phyloP scores from a whole-genome alignment of 1,139 yeast species.

The Kurtzmaniella quercitrusa region DNA sequence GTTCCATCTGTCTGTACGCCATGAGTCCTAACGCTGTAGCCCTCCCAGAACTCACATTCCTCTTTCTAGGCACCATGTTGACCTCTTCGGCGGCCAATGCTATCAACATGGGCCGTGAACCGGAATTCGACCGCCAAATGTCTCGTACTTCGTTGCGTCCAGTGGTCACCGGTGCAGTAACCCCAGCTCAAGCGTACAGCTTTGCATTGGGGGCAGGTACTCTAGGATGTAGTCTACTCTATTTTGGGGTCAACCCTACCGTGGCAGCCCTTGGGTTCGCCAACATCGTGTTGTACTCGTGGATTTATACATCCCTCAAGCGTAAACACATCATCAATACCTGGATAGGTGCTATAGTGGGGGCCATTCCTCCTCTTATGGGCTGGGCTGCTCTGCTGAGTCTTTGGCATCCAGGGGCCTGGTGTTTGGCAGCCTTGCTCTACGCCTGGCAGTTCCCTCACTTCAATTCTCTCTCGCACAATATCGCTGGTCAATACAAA shows the following conservation, averaged over 20 bases:
- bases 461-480: slow-evolving; percentile 87
- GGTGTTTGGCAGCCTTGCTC: slow-evolving; percentile 86
- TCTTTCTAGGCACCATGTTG: slow-evolving; percentile 81
- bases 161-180: slow-evolving; percentile 76
- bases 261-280: slow-evolving; percentile 75
- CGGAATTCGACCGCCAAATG: slow-evolving; percentile 84
- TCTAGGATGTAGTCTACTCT: slow-evolving; percentile 65
- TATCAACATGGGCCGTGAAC: slow-evolving; percentile 95
- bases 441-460: slow-evolving; percentile 99
- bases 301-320: slow-evolving; percentile 88
- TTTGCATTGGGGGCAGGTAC: slow-evolving; percentile 77
- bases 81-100: slow-evolving; percentile 96
- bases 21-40: slow-evolving; percentile 80
- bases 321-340: slow-evolving; percentile 83
- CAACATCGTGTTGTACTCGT: slow-evolving; percentile 79
- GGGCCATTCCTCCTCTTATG: slow-evolving; percentile 98
- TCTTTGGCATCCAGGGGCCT: slow-evolving; percentile 81
- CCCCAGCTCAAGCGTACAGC: slow-evolving; percentile 69
- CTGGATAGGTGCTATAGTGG: slow-evolving; percentile 98
- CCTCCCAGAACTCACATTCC: slow-evolving; percentile 59
- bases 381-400: slow-evolving; percentile 98
- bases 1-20: slow-evolving; percentile 92
- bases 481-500: slow-evolving; percentile 81
- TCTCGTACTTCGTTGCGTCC: slow-evolving; percentile 87
- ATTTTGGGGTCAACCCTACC: slow-evolving; percentile 77